These are phyloP conservation scores for Protomyces lactucae-debilis DNA, from an alignment of 1,139 yeast species.

Conservation along the genomic window DNA sequence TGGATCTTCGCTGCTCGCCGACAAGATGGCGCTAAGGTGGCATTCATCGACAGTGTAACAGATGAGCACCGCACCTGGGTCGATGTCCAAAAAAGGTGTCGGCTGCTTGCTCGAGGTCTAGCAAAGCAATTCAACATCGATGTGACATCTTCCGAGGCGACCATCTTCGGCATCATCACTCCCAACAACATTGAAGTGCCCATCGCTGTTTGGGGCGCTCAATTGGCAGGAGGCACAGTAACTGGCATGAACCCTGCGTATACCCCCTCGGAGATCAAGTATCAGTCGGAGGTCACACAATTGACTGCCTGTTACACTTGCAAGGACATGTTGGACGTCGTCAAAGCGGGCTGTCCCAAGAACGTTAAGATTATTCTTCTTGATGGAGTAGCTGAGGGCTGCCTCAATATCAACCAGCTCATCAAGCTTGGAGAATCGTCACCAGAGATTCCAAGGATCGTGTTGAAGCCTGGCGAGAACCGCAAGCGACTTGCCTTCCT, in stretches of 20 bases:
- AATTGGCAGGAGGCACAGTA: conserved; percentile 29
- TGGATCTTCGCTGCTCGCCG: conserved; percentile 17
- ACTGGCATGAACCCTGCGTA: conserved; percentile 42
- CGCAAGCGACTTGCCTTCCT: conserved; percentile 39
- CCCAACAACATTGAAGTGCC: conserved; percentile 35
- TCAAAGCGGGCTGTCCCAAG: conserved; percentile 31
- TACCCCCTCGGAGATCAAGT: conserved; percentile 39
- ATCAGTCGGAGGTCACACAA: conserved; percentile 38
- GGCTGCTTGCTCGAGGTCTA: conserved; percentile 14
- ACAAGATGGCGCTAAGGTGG: conserved; percentile 3
- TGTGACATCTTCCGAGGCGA: conserved; percentile 33
- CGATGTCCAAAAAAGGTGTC: background rate
- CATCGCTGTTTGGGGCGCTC: conserved; percentile 20
- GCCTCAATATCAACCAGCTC: conserved; percentile 32
- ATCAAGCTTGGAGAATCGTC: conserved; percentile 28
- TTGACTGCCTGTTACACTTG: conserved; percentile 37
- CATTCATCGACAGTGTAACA: conserved; percentile 16
- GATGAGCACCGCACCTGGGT: conserved; percentile 20
- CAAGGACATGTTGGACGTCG: conserved; percentile 32
- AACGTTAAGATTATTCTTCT: conserved; percentile 21
- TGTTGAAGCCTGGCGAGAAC: conserved; percentile 32
- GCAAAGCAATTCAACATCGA: conserved; percentile 26
- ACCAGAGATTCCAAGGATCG: conserved; percentile 30
- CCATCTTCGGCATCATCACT: conserved; percentile 38
- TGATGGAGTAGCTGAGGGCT: conserved; percentile 18